Percentiles rank a stretch among this genome's conserved stretches.
Conservation (phyloP, 306 rosid genomes). For the Datisca glomerata region DNA sequence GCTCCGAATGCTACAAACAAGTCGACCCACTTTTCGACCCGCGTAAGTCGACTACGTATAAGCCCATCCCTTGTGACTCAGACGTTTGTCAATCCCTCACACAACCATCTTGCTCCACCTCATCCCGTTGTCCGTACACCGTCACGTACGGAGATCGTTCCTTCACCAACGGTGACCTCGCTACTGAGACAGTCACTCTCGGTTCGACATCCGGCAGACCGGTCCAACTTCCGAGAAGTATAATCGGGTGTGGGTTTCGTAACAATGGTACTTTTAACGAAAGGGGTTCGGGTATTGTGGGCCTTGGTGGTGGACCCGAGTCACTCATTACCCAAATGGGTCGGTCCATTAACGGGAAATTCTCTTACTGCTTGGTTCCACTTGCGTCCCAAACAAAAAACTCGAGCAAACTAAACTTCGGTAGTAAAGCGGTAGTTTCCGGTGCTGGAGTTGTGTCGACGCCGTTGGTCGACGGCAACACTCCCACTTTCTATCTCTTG, state of each 20-base stretch:
- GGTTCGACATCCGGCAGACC: constrained; percentile 8
- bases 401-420: constrained; percentile 18
- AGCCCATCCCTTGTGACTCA: constrained; percentile 5
- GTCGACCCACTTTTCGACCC: constrained; percentile 27
- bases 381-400: fast-evolving
- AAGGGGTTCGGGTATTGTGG: constrained; percentile 32
- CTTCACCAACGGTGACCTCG: constrained; percentile 17
- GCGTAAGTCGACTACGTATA: constrained; percentile 21
- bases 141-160: constrained; percentile 19
- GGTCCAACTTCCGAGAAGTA: constrained; percentile 10
- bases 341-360: constrained; percentile 18
- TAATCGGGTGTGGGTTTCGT: constrained; percentile 35
- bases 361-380: constrained; percentile 45
- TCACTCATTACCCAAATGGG: constrained; percentile 31
- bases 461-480: not conserved
- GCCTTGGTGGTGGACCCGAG: constrained; percentile 26
- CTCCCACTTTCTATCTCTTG: constrained; percentile 11
- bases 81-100: not conserved
- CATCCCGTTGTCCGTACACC: constrained; percentile 11
- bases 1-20: constrained; percentile 27
- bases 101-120: not conserved
- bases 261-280: constrained; percentile 6
- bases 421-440: constrained; percentile 13
- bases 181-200: constrained; percentile 32
- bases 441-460: constrained; percentile 19